A percentile compares a stretch with the other conserved stretches of the same genome.
These are phyloP conservation scores for Lepidium sativum DNA, from an alignment of 345 rosid genomes.

Conservation along the genomic window DNA sequence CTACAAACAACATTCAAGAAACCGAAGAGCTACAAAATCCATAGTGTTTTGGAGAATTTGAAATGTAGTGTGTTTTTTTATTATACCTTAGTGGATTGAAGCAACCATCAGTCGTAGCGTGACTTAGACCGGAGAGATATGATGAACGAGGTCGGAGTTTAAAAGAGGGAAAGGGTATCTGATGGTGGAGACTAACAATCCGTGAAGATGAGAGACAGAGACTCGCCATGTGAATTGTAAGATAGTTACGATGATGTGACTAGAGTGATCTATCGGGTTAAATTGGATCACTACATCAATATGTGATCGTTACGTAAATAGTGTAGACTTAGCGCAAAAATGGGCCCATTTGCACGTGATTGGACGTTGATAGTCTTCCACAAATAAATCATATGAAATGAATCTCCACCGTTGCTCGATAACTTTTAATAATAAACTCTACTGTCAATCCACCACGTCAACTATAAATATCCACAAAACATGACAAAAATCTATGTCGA, in stretches of 20 bases:
- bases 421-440: no score
- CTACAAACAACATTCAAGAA: conserved; percentile 20
- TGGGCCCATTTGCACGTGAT: conserved; percentile 4
- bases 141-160: conserved; percentile 7
- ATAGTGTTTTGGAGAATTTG: neutral
- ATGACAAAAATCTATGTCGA: neutral
- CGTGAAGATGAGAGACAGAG: conserved; percentile 29
- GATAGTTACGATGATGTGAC: conserved; percentile 4
- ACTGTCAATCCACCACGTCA: conserved; percentile 6
- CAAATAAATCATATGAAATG: neutral
- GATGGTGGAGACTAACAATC: conserved; percentile 21
- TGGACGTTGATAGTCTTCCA: neutral
- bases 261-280: conserved; percentile 20
- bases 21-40: neutral
- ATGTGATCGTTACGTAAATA: conserved; percentile 1
- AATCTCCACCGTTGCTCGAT: conserved; percentile 23
- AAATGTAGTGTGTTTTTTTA: neutral
- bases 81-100: conserved; percentile 56
- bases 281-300: neutral
- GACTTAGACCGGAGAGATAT: conserved; percentile 1
- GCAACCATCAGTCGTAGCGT: conserved; percentile 23
- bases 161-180: conserved; percentile 9
- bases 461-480: neutral
- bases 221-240: conserved; percentile 18
- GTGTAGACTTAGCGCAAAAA: neutral